Percentiles rank a stretch among this genome's conserved stretches.
These are phyloP conservation scores for Nemania sp. DNA, from an alignment of 2,329 filamentous ascomycete genomes.

Conservation along the genomic window DNA sequence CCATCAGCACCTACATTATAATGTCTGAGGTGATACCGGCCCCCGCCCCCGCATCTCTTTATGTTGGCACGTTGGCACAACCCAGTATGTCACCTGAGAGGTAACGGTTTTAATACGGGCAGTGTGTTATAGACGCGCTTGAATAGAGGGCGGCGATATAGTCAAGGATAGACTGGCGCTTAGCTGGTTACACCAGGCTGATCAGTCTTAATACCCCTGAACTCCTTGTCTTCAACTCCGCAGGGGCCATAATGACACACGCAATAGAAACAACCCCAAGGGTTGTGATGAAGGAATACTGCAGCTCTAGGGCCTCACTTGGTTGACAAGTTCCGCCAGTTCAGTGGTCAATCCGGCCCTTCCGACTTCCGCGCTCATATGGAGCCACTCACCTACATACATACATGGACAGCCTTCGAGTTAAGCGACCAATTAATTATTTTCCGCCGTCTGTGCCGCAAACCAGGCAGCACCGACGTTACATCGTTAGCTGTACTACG, in stretches of 20 bases:
- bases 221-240: too few relatives aligned
- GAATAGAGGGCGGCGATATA: not conserved
- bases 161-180: slow-evolving; percentile 9
- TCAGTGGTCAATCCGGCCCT: too few relatives aligned
- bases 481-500: not conserved
- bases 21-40: not conserved
- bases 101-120: not conserved
- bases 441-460: not conserved
- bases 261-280: too few relatives aligned
- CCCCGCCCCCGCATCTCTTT: too few relatives aligned
- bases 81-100: too few relatives aligned
- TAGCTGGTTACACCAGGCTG: slow-evolving; percentile 17
- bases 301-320: not conserved
- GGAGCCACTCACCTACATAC: not conserved
- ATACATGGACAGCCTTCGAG: not conserved
- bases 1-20: not conserved
- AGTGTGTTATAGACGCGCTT: slow-evolving; percentile 22
- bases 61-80: too few relatives aligned
- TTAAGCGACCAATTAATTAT: not conserved
- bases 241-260: too few relatives aligned
- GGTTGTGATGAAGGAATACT: not conserved
- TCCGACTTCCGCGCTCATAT: not conserved
- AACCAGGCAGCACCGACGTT: not conserved
- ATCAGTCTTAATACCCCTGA: not conserved
- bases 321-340: too few relatives aligned